Percentiles rank a stretch among this genome's conserved stretches.
phyloP scores from a whole-genome alignment of 805 yeast genomes.

The Priceomyces haplophilus region DNA sequence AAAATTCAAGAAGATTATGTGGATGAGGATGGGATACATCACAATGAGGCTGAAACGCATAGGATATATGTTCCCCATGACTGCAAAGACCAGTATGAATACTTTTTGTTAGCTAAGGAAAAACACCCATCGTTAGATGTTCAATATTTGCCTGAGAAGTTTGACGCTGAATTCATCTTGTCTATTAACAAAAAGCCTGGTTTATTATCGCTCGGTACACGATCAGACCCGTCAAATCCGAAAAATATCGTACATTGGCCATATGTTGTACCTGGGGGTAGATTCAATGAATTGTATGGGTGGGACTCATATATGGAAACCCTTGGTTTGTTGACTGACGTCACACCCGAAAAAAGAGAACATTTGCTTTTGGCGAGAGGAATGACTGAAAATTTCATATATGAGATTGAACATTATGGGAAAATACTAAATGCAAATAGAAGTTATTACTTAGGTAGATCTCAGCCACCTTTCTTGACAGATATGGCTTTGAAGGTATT shows the following conservation, averaged over 20 bases:
- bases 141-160: constrained; percentile 67
- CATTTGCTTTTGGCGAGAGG: constrained; percentile 74
- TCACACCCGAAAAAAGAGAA: constrained; percentile 29
- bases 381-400: constrained; percentile 88
- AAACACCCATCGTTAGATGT: constrained; percentile 67
- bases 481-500: constrained; percentile 81
- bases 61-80: constrained; percentile 74
- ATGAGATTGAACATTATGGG: constrained; percentile 86
- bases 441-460: constrained; percentile 82
- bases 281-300: constrained; percentile 94
- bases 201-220: constrained; percentile 74
- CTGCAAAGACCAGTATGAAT: constrained; percentile 70
- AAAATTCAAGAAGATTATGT: constrained; percentile 56
- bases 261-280: constrained; percentile 94
- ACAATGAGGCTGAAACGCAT: constrained; percentile 53
- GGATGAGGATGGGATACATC: constrained; percentile 29
- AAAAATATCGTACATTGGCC: constrained; percentile 63
- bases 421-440: constrained; percentile 93
- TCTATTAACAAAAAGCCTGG: constrained; percentile 85
- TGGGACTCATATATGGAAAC: constrained; percentile 98
- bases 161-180: constrained; percentile 74
- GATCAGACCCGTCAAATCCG: constrained; percentile 52
- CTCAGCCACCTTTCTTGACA: constrained; percentile 95
- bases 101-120: constrained; percentile 53
- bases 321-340: constrained; percentile 70